phyloP scores from a whole-genome alignment of 2,329 filamentous ascomycete species.

The Botrytis medusae region DNA sequence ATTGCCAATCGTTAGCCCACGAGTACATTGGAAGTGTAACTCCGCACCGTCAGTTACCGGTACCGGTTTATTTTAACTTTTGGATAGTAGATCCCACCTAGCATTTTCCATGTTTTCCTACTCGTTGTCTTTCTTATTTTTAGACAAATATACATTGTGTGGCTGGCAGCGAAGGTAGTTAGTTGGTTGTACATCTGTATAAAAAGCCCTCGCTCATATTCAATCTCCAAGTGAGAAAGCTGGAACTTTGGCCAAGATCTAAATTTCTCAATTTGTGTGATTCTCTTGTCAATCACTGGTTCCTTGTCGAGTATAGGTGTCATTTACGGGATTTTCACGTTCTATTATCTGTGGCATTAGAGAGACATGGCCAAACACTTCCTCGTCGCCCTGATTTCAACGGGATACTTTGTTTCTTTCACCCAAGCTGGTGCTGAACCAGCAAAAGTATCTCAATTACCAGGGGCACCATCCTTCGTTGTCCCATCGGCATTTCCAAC shows the following conservation, averaged over 20 bases:
- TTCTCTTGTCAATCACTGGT: not conserved
- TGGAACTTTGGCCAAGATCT: not conserved
- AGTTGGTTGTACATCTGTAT: not conserved
- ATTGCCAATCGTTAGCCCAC: conserved; percentile 13
- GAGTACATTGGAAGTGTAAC: not conserved
- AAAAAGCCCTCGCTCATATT: not conserved
- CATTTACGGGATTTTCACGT: not conserved
- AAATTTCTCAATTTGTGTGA: not conserved
- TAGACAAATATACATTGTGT: not conserved
- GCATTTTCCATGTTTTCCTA: not conserved
- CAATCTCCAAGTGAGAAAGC: not conserved
- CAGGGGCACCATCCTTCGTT: conserved; percentile 43
- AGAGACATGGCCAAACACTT: conserved; percentile 10
- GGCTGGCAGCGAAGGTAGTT: not conserved
- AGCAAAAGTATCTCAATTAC: conserved; percentile 27
- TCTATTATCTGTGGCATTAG: not conserved
- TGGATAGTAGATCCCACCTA: not conserved
- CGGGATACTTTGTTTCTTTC: not conserved
- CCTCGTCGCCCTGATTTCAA: not conserved
- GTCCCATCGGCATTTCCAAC: conserved; percentile 52
- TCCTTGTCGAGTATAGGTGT: not conserved
- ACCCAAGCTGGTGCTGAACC: not conserved
- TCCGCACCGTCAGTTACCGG: not conserved
- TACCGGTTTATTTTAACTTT: not conserved
- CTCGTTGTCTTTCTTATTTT: not conserved